Percentiles rank a stretch among this genome's conserved stretches.
Conservation (phyloP, 2,329 filamentous ascomycete species). For the Trichoderma sp. region DNA sequence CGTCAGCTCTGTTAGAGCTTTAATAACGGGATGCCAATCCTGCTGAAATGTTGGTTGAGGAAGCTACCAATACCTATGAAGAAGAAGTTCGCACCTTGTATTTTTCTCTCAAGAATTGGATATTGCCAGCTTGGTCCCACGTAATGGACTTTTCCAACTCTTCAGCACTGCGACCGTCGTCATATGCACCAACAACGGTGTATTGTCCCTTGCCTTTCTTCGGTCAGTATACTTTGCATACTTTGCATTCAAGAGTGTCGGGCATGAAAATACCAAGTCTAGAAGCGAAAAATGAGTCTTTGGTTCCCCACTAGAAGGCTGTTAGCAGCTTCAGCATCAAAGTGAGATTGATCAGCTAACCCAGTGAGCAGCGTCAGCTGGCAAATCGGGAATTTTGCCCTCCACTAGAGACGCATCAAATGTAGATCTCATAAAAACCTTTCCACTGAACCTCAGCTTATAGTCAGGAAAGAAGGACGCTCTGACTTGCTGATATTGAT, state of each 20-base stretch:
- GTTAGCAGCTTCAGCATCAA: not conserved
- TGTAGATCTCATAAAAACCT: constrained; percentile 29
- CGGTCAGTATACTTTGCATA: not conserved
- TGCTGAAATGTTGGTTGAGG: not conserved
- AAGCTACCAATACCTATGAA: fast-evolving
- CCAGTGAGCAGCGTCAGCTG: constrained; percentile 30
- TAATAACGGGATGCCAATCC: constrained; percentile 48
- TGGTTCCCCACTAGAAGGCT: constrained; percentile 30
- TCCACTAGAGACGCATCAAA: constrained; percentile 30
- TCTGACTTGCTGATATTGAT: constrained; percentile 19
- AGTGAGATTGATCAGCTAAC: not conserved
- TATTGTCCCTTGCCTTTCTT: constrained; percentile 40
- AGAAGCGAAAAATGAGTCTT: constrained; percentile 37
- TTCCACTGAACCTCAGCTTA: constrained; percentile 27
- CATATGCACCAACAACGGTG: constrained; percentile 48
- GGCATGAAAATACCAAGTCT: constrained; percentile 39
- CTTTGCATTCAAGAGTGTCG: not conserved
- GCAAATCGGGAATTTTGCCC: constrained; percentile 27
- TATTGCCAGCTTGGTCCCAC: constrained; percentile 46
- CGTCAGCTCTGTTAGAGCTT: constrained; percentile 45
- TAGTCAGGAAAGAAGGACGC: constrained; percentile 23
- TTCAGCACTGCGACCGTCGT: constrained; percentile 41
- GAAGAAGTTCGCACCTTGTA: constrained; percentile 33
- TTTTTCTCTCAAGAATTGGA: constrained; percentile 42
- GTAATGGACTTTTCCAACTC: constrained; percentile 37